phyloP scores from a whole-genome alignment of 176 grass and related monocot species.

The Calamus simplicifolius region DNA sequence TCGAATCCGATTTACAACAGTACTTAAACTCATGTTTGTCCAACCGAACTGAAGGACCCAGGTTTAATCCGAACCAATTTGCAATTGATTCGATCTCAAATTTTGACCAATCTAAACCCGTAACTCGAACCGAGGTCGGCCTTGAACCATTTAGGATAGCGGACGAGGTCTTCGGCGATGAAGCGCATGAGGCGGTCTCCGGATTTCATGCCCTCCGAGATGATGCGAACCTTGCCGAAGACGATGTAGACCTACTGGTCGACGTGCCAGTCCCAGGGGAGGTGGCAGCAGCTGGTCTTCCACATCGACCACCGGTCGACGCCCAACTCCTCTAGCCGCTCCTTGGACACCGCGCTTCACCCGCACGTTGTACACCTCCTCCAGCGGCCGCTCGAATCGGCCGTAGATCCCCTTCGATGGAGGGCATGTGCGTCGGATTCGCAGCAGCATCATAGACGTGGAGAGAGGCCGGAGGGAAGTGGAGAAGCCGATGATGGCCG shows the following conservation, averaged over 20 bases:
- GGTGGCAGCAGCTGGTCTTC: constrained; percentile 58
- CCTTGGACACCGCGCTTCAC: constrained; percentile 57
- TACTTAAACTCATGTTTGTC: no score
- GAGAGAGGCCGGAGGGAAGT: constrained; percentile 3
- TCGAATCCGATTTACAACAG: no score
- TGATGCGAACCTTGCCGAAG: constrained; percentile 72
- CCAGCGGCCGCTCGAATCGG: constrained; percentile 28
- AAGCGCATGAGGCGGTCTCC: constrained; percentile 81
- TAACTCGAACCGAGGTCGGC: no score
- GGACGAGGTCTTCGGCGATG: constrained; percentile 73
- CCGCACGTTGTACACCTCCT: constrained; percentile 78
- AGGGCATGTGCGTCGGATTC: no score
- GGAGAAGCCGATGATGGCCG: no score
- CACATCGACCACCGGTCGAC: constrained; percentile 49
- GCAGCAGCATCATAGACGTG: neutral
- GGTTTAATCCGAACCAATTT: no score
- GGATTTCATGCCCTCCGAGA: constrained; percentile 57
- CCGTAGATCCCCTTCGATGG: neutral
- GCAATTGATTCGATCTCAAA: no score
- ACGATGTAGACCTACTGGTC: constrained; percentile 88
- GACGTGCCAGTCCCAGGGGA: constrained; percentile 95
- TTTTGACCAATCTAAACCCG: no score
- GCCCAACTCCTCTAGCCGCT: no score
- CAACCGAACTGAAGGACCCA: no score
- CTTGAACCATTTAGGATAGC: constrained; percentile 88